These are phyloP conservation scores for Bauhinia variegata DNA, from an alignment of 306 rosid species.

Conservation along the genomic window DNA sequence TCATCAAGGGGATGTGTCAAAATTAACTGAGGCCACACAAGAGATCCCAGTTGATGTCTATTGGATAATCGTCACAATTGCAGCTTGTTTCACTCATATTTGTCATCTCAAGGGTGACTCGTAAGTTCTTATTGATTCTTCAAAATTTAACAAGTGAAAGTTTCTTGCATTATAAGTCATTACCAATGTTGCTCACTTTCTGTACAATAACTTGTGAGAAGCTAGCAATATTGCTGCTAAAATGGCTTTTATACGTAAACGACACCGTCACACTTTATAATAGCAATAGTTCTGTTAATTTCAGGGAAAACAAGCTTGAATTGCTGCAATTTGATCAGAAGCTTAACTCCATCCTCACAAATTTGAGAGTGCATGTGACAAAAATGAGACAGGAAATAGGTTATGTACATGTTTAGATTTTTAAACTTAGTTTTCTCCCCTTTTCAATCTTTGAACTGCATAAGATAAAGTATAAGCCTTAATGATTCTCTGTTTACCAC, in stretches of 20 bases:
- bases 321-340: conserved; percentile 28
- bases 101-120: conserved; percentile 13
- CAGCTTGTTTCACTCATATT: conserved; percentile 14
- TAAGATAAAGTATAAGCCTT: too few relatives aligned
- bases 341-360: conserved; percentile 11
- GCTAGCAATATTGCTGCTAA: background rate
- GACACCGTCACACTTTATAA: background rate
- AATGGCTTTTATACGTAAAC: too few relatives aligned
- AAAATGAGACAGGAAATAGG: conserved; percentile 33
- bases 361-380: conserved; percentile 25
- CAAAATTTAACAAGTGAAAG: too few relatives aligned
- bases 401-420: background rate
- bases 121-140: conserved; percentile 23
- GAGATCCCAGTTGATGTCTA: conserved; percentile 44
- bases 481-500: too few relatives aligned
- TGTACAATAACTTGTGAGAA: too few relatives aligned
- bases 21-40: conserved; percentile 31
- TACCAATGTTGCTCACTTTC: background rate
- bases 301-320: conserved; percentile 26
- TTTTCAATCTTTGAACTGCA: too few relatives aligned
- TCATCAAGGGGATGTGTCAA: conserved; percentile 32
- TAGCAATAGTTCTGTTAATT: background rate
- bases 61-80: conserved; percentile 34
- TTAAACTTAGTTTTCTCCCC: too few relatives aligned
- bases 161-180: background rate